Evolutionary conservation across 768 basidiomycete genomes (phyloP).

Genomic region (Auricularia auricula-judae): DNA sequence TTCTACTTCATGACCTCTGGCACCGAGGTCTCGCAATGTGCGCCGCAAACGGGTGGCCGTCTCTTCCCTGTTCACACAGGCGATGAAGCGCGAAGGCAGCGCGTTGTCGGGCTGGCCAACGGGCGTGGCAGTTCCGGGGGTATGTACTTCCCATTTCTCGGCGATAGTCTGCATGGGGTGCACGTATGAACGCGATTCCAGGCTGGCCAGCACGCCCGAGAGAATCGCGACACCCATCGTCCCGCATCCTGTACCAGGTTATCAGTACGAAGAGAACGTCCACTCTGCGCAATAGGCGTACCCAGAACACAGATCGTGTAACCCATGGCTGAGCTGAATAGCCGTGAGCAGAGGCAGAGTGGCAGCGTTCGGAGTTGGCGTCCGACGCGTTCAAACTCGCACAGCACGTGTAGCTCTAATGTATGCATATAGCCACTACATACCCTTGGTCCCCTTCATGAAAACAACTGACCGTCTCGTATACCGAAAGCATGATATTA

Average conservation of each 20-base stretch:
- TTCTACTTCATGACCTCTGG: slow-evolving; percentile 55
- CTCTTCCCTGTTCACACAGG: slow-evolving; percentile 75
- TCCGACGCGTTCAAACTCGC: neutral
- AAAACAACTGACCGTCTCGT: too few relatives aligned
- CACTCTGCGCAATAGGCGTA: slow-evolving; percentile 11
- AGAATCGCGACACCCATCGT: slow-evolving; percentile 97
- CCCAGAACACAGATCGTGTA: slow-evolving; percentile 89
- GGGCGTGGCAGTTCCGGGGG: slow-evolving; percentile 67
- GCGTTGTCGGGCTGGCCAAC: slow-evolving; percentile 46
- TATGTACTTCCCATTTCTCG: slow-evolving; percentile 56
- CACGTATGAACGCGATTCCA: slow-evolving; percentile 43
- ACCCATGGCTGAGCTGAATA: slow-evolving; percentile 45
- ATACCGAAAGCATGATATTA: too few relatives aligned
- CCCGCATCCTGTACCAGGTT: slow-evolving; percentile 65
- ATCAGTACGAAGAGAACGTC: slow-evolving; percentile 9
- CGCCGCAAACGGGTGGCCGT: slow-evolving; percentile 54
- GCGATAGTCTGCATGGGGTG: slow-evolving; percentile 15
- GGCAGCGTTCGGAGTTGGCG: neutral
- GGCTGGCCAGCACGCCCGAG: slow-evolving; percentile 81
- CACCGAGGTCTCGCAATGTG: slow-evolving; percentile 48
- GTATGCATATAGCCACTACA: neutral
- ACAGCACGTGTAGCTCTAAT: neutral
- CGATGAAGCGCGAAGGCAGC: slow-evolving; percentile 69
- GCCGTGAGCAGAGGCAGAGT: neutral
- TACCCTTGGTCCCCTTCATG: too few relatives aligned